A percentile compares a stretch with the other conserved stretches of the same genome.
Conservation (phyloP, 257 asterid genomes). For the Orobanche coerulescens region DNA sequence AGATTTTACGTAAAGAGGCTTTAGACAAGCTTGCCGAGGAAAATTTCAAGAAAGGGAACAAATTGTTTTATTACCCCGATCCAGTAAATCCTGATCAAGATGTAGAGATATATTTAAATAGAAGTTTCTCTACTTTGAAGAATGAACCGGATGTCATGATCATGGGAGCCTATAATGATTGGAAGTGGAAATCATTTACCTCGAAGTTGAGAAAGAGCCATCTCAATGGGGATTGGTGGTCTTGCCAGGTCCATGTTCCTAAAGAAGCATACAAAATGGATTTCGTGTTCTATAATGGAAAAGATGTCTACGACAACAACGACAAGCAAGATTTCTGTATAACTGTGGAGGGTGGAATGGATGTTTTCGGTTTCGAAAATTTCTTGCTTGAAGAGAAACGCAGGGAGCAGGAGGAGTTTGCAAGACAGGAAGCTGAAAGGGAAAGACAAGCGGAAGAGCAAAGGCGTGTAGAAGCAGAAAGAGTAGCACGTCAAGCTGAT, state of each 20-base stretch:
- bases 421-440: constrained; percentile 64
- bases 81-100: constrained; percentile 66
- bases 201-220: constrained; percentile 53
- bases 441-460: constrained; percentile 64
- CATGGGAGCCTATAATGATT: constrained; percentile 89
- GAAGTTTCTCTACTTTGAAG: constrained; percentile 69
- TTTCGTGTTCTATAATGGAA: constrained; percentile 82
- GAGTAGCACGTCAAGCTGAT: constrained; percentile 64
- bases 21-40: constrained; percentile 63
- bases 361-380: constrained; percentile 62
- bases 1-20: constrained; percentile 33
- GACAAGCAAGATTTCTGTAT: constrained; percentile 66
- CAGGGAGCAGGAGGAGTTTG: constrained; percentile 63
- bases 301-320: constrained; percentile 82
- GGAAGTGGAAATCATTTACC: constrained; percentile 83
- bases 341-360: constrained; percentile 70
- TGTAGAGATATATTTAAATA: constrained; percentile 61
- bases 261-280: constrained; percentile 84
- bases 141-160: constrained; percentile 61
- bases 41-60: constrained; percentile 52
- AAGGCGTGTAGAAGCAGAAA: constrained; percentile 72
- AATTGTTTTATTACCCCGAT: constrained; percentile 66
- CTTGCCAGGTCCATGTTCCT: constrained; percentile 77
- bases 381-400: constrained; percentile 88
- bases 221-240: constrained; percentile 92